Percentiles rank a stretch among this genome's conserved stretches.
Evolutionary conservation across 768 basidiomycete species (phyloP).

Genomic region (Imleria badia): DNA sequence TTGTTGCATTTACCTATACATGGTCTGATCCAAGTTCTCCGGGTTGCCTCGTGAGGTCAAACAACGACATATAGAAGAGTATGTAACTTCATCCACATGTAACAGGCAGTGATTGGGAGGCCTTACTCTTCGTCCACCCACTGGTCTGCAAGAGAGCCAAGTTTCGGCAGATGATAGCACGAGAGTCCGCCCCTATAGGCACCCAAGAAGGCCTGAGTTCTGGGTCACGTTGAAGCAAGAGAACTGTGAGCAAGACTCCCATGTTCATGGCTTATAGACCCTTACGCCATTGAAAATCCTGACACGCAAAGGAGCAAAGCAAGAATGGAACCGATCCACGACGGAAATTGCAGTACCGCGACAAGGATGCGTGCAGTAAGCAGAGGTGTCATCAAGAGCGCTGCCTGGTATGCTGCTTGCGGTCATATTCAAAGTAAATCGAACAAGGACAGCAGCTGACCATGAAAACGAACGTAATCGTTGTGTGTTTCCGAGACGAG

Average conservation of each 20-base stretch:
- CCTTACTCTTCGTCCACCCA: conserved; percentile 66
- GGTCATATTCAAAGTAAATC: conserved; percentile 7
- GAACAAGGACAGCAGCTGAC: conserved; percentile 37
- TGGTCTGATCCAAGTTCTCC: background rate
- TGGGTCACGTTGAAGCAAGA: conserved; percentile 8
- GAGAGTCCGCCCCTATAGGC: conserved; percentile 49
- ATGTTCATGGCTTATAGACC: conserved; percentile 1
- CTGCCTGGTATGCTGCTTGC: conserved; percentile 72
- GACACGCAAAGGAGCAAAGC: conserved; percentile 45
- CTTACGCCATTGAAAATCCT: conserved; percentile 58
- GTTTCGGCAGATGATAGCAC: conserved; percentile 59
- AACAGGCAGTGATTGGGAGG: background rate
- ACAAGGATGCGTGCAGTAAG: conserved; percentile 54
- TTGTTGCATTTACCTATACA: background rate
- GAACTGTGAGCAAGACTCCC: conserved; percentile 3
- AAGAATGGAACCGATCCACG: conserved; percentile 50
- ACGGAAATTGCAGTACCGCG: conserved; percentile 51
- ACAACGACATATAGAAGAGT: too few relatives aligned
- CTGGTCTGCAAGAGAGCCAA: conserved; percentile 64
- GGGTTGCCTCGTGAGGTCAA: conserved; percentile 4
- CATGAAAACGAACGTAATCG: conserved; percentile 77
- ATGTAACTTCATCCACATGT: background rate
- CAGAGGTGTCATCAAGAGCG: conserved; percentile 64
- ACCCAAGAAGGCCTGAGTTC: conserved; percentile 46
- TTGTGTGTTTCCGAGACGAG: conserved; percentile 76